These are phyloP conservation scores for Mycena polygramma DNA, from an alignment of 768 basidiomycete species.

Conservation along the genomic window DNA sequence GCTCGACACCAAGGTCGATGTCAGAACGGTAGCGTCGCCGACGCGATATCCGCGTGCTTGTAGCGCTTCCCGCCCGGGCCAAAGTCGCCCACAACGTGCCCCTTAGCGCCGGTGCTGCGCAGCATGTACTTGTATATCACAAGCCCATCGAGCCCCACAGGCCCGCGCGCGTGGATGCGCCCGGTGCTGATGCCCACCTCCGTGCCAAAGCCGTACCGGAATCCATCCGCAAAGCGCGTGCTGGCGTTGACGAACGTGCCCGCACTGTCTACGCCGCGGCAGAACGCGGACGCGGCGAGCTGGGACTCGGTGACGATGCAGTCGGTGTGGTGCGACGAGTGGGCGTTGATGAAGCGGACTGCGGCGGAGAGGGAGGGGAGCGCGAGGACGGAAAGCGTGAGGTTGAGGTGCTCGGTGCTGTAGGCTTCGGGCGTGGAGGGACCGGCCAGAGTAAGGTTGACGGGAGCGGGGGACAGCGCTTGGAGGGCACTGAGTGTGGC, in stretches of 20 bases:
- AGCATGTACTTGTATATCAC: conserved; percentile 98
- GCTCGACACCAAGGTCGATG: not conserved
- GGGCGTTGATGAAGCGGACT: conserved; percentile 90
- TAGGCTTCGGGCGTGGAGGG: conserved; percentile 76
- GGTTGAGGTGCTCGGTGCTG: conserved; percentile 88
- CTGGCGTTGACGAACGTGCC: conserved; percentile 96
- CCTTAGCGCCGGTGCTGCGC: conserved; percentile 76
- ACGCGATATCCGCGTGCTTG: conserved; percentile 61
- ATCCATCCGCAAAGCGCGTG: conserved; percentile 97
- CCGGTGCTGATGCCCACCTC: conserved; percentile 99
- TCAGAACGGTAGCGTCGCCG: conserved; percentile 23
- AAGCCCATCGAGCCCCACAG: conserved; percentile 93
- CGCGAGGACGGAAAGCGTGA: conserved; percentile 84
- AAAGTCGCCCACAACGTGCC: conserved; percentile 92
- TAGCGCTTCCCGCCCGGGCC: conserved; percentile 82
- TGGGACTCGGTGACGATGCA: conserved; percentile 89
- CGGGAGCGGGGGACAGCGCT: conserved; percentile 47
- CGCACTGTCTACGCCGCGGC: conserved; percentile 90
- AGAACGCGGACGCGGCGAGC: conserved; percentile 76
- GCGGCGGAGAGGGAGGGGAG: conserved; percentile 81
- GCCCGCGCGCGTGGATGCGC: conserved; percentile 95
- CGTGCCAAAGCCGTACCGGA: conserved; percentile 96
- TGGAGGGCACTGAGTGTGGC: conserved; percentile 70
- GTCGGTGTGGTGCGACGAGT: conserved; percentile 97
- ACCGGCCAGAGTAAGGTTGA: conserved; percentile 62